Evolutionary conservation across 176 grass and related monocot genomes (phyloP).

Genomic region (Musa schizocarpa): DNA sequence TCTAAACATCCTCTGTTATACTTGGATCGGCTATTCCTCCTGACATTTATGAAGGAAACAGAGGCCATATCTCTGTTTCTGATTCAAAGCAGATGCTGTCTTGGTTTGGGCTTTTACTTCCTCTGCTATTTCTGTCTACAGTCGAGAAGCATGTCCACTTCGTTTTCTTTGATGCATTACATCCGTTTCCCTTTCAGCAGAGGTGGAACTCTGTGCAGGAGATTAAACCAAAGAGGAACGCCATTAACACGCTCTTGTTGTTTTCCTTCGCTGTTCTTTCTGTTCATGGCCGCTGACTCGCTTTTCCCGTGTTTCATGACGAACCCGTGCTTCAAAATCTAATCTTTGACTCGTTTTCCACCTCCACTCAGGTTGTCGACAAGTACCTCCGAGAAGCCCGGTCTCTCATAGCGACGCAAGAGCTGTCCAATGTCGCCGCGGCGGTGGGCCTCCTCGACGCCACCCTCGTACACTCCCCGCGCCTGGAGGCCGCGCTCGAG

Average conservation of each 20-base stretch:
- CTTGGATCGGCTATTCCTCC: not conserved
- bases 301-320: not conserved
- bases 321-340: slow-evolving; percentile 18
- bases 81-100: too few species aligned
- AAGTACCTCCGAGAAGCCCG: slow-evolving; percentile 68
- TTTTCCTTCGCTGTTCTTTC: not conserved
- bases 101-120: not conserved
- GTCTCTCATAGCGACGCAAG: slow-evolving; percentile 40
- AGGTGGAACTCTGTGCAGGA: too few species aligned
- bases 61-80: too few species aligned
- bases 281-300: not conserved
- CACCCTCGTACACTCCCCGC: slow-evolving; percentile 59
- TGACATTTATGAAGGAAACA: too few species aligned
- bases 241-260: too few species aligned
- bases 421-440: slow-evolving; percentile 38
- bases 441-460: slow-evolving; percentile 72
- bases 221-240: too few species aligned
- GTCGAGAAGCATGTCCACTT: too few species aligned
- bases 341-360: slow-evolving; percentile 6
- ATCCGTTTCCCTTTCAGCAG: too few species aligned
- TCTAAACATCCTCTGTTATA: not conserved
- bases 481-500: slow-evolving; percentile 76
- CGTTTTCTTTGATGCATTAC: too few species aligned
- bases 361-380: slow-evolving; percentile 55
- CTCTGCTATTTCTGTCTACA: not conserved